Evolutionary conservation across 345 rosid genomes (phyloP).

Genomic region (Hibiscus syriacus): DNA sequence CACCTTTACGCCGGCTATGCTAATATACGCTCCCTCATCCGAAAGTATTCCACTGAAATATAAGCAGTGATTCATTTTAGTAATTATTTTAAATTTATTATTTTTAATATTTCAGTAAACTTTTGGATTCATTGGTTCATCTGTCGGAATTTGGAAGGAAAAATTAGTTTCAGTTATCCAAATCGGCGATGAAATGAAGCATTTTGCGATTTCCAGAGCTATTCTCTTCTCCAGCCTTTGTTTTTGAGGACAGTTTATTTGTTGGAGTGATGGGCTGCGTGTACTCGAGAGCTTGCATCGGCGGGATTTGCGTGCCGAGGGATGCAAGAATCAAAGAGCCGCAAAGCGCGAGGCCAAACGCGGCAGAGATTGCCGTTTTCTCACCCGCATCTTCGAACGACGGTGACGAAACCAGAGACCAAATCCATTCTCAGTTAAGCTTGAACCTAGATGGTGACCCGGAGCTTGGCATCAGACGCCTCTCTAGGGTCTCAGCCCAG

Average conservation of each 20-base stretch:
- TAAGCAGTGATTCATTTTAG: not conserved
- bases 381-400: conserved; percentile 38
- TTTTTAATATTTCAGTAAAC: not conserved
- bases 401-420: conserved; percentile 46
- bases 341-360: conserved; percentile 13
- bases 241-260: not conserved
- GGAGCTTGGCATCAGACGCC: conserved; percentile 66
- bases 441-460: conserved; percentile 28
- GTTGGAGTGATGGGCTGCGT: conserved; percentile 76
- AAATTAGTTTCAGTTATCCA: conserved; percentile 10
- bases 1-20: not conserved
- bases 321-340: conserved; percentile 37
- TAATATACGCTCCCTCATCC: conserved; percentile 1
- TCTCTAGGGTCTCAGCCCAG: conserved; percentile 90
- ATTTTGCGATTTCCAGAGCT: conserved; percentile 7
- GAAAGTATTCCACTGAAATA: not conserved
- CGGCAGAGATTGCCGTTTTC: conserved; percentile 42
- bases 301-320: conserved; percentile 76
- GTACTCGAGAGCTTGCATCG: conserved; percentile 88
- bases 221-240: not conserved
- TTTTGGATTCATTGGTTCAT: not conserved
- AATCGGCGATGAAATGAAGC: conserved; percentile 15
- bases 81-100: too few species aligned
- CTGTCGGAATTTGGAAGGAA: conserved; percentile 5
- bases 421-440: conserved; percentile 33